Base-by-base conservation (phyloP, 495 filamentous ascomycete genomes). In the Aspergillus haitiensis region DNA sequence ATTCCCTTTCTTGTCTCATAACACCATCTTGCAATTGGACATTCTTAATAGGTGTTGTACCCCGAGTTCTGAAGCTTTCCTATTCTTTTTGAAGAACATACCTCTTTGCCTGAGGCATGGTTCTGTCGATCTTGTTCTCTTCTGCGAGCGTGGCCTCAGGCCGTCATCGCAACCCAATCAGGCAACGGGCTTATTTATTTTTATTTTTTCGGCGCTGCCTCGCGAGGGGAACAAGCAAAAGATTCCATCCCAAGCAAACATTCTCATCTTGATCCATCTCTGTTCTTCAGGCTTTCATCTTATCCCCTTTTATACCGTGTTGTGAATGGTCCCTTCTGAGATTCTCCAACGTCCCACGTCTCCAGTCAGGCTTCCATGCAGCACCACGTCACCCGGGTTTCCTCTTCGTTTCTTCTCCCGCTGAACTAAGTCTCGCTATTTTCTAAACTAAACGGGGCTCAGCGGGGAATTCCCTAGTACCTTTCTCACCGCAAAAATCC, bases 401-500 rank as follows among this genome's bases (percentile, higher is more conserved):
- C 54, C 32, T 12, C 15, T 37, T 39, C 27, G 34, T 35, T 53
- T 51, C 18, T 33, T 47, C 34, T 54, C 8, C 49, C 21, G 10
- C 45, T 40, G 35, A 47, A 63, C 50, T 54, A 52, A 52, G 48
- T 33, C 27, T 47, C 55, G 32, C 59, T 50, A 56, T 52, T 59
- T 34, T 46, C 51, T 27, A 45, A 55, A 35, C 44, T 51, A 39
- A 51, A 56, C 52, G 52, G 52, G 49, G 36, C 55, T 56, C 63
- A 62, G 63, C 63, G 63, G 59, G 59, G 63, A 60, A 57, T 49
- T 31, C 34, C 47, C 60, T 53, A 37, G 52, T 52, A 55, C 58
- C 44, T 52, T 59, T 52, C 59, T 67, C 65, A 68, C 65, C 65
- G 65, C 65, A 67, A 64, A 62, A 64, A 55, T 53, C 64, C 31